Evolutionary conservation across 257 asterid genomes (phyloP).

Genomic region (Capsicum baccatum): DNA sequence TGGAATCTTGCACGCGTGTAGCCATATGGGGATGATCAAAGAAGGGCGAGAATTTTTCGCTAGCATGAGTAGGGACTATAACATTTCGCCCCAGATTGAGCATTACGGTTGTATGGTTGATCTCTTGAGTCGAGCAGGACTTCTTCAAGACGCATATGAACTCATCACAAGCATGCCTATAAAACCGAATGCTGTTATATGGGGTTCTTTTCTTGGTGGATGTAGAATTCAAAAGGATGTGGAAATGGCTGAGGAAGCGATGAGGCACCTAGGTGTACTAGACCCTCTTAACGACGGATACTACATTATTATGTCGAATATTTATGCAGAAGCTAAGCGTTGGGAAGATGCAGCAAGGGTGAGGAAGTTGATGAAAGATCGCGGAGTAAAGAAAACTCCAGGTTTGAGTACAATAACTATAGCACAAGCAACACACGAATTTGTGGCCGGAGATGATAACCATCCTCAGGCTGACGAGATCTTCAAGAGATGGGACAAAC

Average conservation of each 20-base stretch:
- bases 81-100: constrained; percentile 56
- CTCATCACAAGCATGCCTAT: constrained; percentile 59
- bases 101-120: constrained; percentile 89
- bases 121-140: constrained; percentile 68
- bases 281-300: constrained; percentile 66
- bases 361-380: constrained; percentile 57
- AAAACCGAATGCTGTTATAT: constrained; percentile 57
- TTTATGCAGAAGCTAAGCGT: constrained; percentile 49
- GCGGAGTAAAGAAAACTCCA: constrained; percentile 57
- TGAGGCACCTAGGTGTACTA: constrained; percentile 44
- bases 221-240: constrained; percentile 65
- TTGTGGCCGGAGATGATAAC: constrained; percentile 67
- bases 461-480: constrained; percentile 60
- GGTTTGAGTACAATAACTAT: constrained; percentile 56
- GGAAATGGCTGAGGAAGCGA: constrained; percentile 64
- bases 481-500: constrained; percentile 42
- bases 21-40: constrained; percentile 64
- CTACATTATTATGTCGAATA: constrained; percentile 60
- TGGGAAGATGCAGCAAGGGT: constrained; percentile 58
- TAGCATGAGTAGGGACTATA: constrained; percentile 58
- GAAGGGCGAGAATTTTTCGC: constrained; percentile 54
- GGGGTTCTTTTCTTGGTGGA: constrained; percentile 85
- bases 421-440: constrained; percentile 59
- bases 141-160: constrained; percentile 58
- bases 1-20: constrained; percentile 71